Evolutionary conservation across 140 eudicot genomes (phyloP).

Genomic region (Bidens hawaiensis): DNA sequence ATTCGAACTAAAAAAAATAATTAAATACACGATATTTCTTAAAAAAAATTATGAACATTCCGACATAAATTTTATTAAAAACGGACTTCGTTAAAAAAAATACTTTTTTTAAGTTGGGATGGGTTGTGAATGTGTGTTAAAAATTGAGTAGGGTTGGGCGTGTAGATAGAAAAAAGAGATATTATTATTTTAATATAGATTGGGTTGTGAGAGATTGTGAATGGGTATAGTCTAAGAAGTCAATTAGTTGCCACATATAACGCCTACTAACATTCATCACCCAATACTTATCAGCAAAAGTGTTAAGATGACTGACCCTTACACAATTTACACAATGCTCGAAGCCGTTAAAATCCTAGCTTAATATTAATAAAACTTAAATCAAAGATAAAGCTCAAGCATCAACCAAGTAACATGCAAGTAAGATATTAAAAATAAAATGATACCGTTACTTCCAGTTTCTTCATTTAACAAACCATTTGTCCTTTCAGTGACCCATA

Average conservation of each 20-base stretch:
- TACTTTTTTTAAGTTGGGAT: too few relatives aligned
- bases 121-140: too few relatives aligned
- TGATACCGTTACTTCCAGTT: slow-evolving; percentile 49
- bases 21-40: too few relatives aligned
- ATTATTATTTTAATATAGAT: too few relatives aligned
- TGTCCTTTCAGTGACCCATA: slow-evolving; percentile 87
- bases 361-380: not conserved
- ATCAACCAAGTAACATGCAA: not conserved
- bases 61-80: too few relatives aligned
- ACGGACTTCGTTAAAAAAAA: too few relatives aligned
- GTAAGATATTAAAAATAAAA: slow-evolving; percentile 14
- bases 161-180: too few relatives aligned
- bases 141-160: too few relatives aligned
- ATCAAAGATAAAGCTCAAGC: slow-evolving; percentile 3
- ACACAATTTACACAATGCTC: not conserved
- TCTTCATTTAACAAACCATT: slow-evolving; percentile 71
- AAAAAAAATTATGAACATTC: too few relatives aligned
- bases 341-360: not conserved
- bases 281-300: not conserved
- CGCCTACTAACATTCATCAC: not conserved
- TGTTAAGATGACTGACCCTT: not conserved
- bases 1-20: too few relatives aligned
- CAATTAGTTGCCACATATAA: not conserved
- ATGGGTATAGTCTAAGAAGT: too few relatives aligned
- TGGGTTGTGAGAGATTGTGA: too few relatives aligned